phyloP scores from a whole-genome alignment of 2,329 filamentous ascomycete species.

The Camillea tinctor region DNA sequence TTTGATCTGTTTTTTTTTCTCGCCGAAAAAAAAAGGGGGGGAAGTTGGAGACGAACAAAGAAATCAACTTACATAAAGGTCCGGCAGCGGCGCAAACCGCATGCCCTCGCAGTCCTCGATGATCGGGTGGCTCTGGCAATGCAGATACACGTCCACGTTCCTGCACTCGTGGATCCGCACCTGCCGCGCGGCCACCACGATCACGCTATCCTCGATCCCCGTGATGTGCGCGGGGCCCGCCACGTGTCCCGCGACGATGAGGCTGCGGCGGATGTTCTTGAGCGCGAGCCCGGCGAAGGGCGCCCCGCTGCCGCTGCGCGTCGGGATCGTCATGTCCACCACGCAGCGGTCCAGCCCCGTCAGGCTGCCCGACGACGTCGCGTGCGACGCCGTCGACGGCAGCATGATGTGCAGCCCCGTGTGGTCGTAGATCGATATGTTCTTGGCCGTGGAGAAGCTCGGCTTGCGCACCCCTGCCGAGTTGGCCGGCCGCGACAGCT shows the following conservation, averaged over 20 bases:
- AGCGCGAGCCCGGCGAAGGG: conserved; percentile 70
- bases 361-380: conserved; percentile 71
- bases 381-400: conserved; percentile 66
- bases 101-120: conserved; percentile 84
- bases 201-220: conserved; percentile 65
- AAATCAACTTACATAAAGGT: conserved; percentile 59
- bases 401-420: conserved; percentile 72
- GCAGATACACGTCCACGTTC: conserved; percentile 80
- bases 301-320: conserved; percentile 49
- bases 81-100: conserved; percentile 75
- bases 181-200: conserved; percentile 80
- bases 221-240: conserved; percentile 83
- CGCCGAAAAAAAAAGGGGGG: no score
- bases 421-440: conserved; percentile 67
- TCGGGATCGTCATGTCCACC: conserved; percentile 75
- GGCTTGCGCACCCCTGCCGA: conserved; percentile 51
- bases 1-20: no score
- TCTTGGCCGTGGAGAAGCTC: conserved; percentile 60
- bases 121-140: conserved; percentile 80
- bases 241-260: conserved; percentile 78
- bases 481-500: conserved; percentile 42
- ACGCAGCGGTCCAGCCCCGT: conserved; percentile 69
- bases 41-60: no score
- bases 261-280: conserved; percentile 65
- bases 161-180: conserved; percentile 88